Percentiles rank a stretch among this genome's conserved stretches.
These are phyloP conservation scores for Drechslerella dactyloides DNA, from an alignment of 2,329 filamentous ascomycete genomes.

Conservation along the genomic window DNA sequence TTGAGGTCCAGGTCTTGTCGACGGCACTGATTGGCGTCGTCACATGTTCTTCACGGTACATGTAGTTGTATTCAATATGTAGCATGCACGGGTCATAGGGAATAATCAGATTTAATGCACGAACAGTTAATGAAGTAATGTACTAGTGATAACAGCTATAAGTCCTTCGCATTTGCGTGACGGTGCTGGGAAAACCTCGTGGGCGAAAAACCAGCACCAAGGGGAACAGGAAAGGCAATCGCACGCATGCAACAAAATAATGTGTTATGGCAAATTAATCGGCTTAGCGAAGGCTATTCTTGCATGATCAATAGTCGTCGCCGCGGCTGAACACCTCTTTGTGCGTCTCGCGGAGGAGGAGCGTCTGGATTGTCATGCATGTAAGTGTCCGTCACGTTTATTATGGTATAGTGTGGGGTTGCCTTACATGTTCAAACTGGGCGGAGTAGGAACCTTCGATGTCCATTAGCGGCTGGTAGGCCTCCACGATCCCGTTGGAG, in stretches of 20 bases:
- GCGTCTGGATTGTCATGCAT: constrained; percentile 72
- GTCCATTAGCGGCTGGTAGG: constrained; percentile 85
- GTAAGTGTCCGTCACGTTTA: not conserved
- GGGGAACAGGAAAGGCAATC: constrained; percentile 3
- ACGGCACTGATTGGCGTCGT: too few relatives aligned
- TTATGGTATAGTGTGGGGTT: not conserved
- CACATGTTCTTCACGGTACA: too few relatives aligned
- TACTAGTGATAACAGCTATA: too few relatives aligned
- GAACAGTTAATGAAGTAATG: too few relatives aligned
- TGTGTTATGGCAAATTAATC: not conserved
- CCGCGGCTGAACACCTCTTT: constrained; percentile 89
- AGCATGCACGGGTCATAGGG: too few relatives aligned
- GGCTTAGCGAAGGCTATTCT: not conserved
- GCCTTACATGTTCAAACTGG: constrained; percentile 87
- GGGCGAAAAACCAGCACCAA: constrained; percentile 36
- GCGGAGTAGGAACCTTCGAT: constrained; percentile 88
- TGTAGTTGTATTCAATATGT: too few relatives aligned
- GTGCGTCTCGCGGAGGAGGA: constrained; percentile 76
- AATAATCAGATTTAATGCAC: too few relatives aligned
- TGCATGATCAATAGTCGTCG: constrained; percentile 73
- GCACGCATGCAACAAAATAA: not conserved
- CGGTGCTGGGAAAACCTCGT: constrained; percentile 16
- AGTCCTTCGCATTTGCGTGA: constrained; percentile 31
- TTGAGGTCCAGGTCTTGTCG: too few relatives aligned
- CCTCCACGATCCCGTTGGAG: constrained; percentile 69